Evolutionary conservation across 1,284 basidiomycete genomes (phyloP).

Genomic region (Lentinula novae-zelandiae): DNA sequence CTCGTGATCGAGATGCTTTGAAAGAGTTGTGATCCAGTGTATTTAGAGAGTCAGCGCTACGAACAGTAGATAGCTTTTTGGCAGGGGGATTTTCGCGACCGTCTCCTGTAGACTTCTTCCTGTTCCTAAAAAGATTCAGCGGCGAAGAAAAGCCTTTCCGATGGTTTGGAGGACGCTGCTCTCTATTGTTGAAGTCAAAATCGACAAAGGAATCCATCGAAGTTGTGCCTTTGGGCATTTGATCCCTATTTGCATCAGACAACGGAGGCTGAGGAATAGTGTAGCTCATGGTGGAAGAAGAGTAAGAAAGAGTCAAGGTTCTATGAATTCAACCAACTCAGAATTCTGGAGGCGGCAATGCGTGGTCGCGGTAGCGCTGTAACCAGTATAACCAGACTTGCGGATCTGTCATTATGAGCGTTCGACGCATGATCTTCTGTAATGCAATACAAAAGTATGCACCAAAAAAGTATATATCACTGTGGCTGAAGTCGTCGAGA

Average conservation of each 20-base stretch:
- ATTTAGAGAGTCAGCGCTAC: slow-evolving; percentile 8
- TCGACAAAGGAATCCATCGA: slow-evolving; percentile 11
- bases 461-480: too few species aligned
- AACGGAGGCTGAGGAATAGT: neutral
- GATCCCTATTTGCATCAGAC: neutral
- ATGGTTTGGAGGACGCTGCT: neutral
- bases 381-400: neutral
- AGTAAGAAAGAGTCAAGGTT: neutral
- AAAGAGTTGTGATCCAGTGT: neutral
- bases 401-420: too few species aligned
- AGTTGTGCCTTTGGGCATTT: neutral
- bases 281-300: neutral
- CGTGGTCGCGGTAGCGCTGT: neutral
- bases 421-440: too few species aligned
- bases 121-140: slow-evolving; percentile 5
- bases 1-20: neutral
- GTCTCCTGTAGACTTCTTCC: slow-evolving; percentile 10
- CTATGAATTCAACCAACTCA: neutral
- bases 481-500: too few species aligned
- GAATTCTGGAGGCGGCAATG: neutral
- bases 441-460: too few species aligned
- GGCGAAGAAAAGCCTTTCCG: slow-evolving; percentile 7
- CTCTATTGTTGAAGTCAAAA: neutral
- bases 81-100: neutral
- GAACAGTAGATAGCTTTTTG: neutral